These are phyloP conservation scores for Cucumis melo DNA, from an alignment of 306 rosid species.

Conservation along the genomic window DNA sequence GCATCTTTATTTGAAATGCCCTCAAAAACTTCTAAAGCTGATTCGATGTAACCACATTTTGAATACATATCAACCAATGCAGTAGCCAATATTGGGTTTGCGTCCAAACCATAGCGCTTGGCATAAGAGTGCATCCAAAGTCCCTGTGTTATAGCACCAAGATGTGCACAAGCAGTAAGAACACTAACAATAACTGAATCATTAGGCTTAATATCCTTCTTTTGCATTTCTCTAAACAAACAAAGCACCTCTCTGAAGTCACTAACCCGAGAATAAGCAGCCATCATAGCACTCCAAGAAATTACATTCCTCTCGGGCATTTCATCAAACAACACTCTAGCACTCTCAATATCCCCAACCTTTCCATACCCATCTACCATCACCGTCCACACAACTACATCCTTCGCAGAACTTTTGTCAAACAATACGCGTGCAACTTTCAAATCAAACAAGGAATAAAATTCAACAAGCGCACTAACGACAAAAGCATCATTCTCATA, in stretches of 20 bases:
- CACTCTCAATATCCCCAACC: conserved; percentile 39
- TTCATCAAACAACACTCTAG: conserved; percentile 53
- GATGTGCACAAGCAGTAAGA: conserved; percentile 33
- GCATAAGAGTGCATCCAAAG: conserved; percentile 31
- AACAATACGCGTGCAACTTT: conserved; percentile 34
- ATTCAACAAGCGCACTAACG: conserved; percentile 35
- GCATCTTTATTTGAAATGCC: conserved; percentile 20
- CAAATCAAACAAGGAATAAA: conserved; percentile 28
- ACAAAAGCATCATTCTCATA: conserved; percentile 41
- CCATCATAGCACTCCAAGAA: conserved; percentile 50
- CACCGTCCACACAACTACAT: conserved; percentile 74
- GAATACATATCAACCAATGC: conserved; percentile 49
- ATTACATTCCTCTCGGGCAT: conserved; percentile 57
- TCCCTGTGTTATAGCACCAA: conserved; percentile 31
- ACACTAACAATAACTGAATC: conserved; percentile 30
- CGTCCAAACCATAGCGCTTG: conserved; percentile 17
- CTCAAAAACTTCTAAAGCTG: conserved; percentile 26
- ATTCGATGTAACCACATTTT: conserved; percentile 31
- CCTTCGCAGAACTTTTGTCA: conserved; percentile 29
- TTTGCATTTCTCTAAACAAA: conserved; percentile 32
- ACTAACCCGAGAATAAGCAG: conserved; percentile 27
- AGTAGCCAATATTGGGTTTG: conserved; percentile 41
- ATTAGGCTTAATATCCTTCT: conserved; percentile 17
- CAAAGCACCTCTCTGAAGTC: conserved; percentile 26
- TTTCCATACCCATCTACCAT: conserved; percentile 79